These are phyloP conservation scores for Candida montana DNA, from an alignment of 805 yeast species.

Conservation along the genomic window DNA sequence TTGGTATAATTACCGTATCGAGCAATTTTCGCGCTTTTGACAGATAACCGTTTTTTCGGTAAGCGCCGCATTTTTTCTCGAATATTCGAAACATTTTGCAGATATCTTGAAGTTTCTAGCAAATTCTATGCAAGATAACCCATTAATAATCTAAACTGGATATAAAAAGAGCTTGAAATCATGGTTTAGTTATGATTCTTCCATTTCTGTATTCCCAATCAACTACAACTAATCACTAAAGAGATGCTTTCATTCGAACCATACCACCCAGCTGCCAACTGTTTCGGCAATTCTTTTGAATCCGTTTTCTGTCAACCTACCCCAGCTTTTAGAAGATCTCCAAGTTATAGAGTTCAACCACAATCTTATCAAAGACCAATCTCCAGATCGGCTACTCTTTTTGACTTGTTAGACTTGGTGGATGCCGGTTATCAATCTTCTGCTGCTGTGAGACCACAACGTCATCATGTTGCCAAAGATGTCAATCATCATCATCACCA, in stretches of 20 bases:
- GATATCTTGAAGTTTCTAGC: no score
- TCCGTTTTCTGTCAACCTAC: conserved; percentile 2
- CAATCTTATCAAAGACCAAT: neutral
- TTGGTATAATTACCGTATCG: no score
- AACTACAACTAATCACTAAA: neutral
- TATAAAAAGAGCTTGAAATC: neutral
- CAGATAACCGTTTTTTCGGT: neutral
- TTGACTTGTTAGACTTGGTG: conserved; percentile 6
- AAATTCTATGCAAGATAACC: neutral
- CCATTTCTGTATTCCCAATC: neutral
- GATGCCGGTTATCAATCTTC: conserved; percentile 1
- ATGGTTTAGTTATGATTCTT: no score
- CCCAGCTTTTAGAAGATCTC: conserved; percentile 7
- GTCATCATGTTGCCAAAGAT: neutral
- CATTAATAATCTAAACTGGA: neutral
- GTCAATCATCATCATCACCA: neutral
- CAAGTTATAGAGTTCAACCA: conserved; percentile 1
- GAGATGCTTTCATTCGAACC: conserved; percentile 1
- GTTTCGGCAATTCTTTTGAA: conserved; percentile 1
- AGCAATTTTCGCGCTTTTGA: neutral
- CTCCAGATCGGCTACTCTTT: conserved; percentile 1
- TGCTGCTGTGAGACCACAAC: conserved; percentile 1
- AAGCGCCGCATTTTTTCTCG: neutral
- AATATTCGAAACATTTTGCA: no score
- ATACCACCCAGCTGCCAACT: neutral